These are phyloP conservation scores for Sporothrix inflata DNA, from an alignment of 2,329 filamentous ascomycete genomes.

Conservation along the genomic window DNA sequence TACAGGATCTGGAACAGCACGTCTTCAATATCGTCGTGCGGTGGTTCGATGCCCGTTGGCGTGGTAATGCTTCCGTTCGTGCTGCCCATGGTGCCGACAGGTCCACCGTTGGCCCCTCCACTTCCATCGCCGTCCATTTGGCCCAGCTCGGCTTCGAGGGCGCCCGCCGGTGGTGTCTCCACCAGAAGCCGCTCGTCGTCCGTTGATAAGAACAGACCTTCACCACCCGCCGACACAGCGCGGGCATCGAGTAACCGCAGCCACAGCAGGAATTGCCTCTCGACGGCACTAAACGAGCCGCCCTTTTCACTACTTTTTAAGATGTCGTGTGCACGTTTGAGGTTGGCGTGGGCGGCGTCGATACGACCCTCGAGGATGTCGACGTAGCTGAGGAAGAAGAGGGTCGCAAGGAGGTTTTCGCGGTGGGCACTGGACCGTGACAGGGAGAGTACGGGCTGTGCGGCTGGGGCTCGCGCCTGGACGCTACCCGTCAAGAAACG, in stretches of 20 bases:
- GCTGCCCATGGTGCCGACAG: neutral
- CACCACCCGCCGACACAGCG: constrained; percentile 59
- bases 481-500: constrained; percentile 1
- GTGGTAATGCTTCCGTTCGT: constrained; percentile 27
- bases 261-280: constrained; percentile 57
- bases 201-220: constrained; percentile 56
- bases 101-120: neutral
- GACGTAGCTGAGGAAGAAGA: constrained; percentile 60
- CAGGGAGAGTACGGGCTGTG: constrained; percentile 32
- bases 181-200: constrained; percentile 52
- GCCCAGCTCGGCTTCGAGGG: constrained; percentile 40
- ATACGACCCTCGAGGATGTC: constrained; percentile 52
- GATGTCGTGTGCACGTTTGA: constrained; percentile 54
- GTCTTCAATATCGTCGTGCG: constrained; percentile 50
- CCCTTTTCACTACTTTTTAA: constrained; percentile 49
- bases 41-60: constrained; percentile 6
- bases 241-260: constrained; percentile 58
- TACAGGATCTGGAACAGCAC: constrained; percentile 58
- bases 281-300: constrained; percentile 43
- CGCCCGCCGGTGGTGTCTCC: constrained; percentile 49
- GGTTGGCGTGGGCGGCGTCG: constrained; percentile 51
- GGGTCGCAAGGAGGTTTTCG: constrained; percentile 52
- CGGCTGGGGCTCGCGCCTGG: neutral
- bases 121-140: constrained; percentile 24
- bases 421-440: constrained; percentile 40